phyloP scores from a whole-genome alignment of 208 protist genomes.

The Naegleria fowleri region DNA sequence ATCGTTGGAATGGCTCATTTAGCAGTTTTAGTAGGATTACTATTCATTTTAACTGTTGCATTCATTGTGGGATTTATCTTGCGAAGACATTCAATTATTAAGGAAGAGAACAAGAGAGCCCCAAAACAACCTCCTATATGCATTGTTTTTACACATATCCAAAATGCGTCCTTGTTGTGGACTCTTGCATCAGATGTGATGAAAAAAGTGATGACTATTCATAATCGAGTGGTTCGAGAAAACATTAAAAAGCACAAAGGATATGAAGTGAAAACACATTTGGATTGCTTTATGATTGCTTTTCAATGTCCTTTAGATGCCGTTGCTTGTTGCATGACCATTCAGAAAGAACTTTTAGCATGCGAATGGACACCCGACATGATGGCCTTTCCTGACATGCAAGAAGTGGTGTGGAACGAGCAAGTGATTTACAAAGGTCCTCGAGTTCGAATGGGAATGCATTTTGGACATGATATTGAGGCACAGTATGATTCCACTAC shows the following conservation, averaged over 20 bases:
- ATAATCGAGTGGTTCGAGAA: background rate
- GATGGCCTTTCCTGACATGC: background rate
- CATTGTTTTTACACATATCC: constrained; percentile 17
- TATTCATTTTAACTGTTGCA: background rate
- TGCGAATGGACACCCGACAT: background rate
- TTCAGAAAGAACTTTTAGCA: background rate
- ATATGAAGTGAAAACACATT: constrained; percentile 10
- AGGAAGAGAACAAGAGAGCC: background rate
- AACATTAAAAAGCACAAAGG: background rate
- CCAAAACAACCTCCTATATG: background rate
- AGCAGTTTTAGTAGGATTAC: background rate
- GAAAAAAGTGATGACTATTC: background rate
- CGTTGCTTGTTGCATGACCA: background rate
- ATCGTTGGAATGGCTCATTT: background rate
- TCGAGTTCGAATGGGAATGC: background rate
- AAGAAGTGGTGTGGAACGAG: background rate
- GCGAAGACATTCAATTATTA: background rate
- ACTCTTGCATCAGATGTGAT: background rate
- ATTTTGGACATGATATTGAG: background rate
- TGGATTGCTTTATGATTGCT: background rate
- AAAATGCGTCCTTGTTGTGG: background rate
- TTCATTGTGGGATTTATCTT: background rate
- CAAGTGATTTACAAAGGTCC: background rate
- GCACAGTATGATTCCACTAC: background rate
- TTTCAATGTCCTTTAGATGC: background rate